phyloP scores from a whole-genome alignment of 805 yeast genomes.

The Pichia thaimueangensis region DNA sequence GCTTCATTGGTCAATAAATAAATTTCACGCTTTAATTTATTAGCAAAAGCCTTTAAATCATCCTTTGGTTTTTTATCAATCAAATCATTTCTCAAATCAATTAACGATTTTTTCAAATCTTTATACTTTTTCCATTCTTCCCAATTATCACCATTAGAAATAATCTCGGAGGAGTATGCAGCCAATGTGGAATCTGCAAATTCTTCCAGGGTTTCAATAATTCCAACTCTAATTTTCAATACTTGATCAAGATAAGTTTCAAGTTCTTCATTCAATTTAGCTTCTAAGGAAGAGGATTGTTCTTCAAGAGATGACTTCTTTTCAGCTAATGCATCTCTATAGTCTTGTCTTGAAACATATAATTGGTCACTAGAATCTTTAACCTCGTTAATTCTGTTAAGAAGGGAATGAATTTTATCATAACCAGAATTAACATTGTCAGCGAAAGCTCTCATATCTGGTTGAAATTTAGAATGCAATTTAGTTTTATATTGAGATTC shows the following conservation, averaged over 20 bases:
- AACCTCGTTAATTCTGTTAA: slow-evolving; percentile 22
- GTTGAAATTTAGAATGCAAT: slow-evolving; percentile 29
- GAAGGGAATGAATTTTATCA: slow-evolving; percentile 22
- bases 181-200: slow-evolving; percentile 62
- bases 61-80: slow-evolving; percentile 30
- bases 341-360: slow-evolving; percentile 40
- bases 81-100: slow-evolving; percentile 49
- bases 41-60: slow-evolving; percentile 26
- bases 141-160: slow-evolving; percentile 40
- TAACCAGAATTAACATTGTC: slow-evolving; percentile 22
- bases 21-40: slow-evolving; percentile 39
- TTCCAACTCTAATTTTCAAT: slow-evolving; percentile 31
- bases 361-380: slow-evolving; percentile 10
- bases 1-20: slow-evolving; percentile 50
- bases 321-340: slow-evolving; percentile 37
- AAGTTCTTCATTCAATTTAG: slow-evolving; percentile 26
- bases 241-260: slow-evolving; percentile 29
- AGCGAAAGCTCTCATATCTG: slow-evolving; percentile 30
- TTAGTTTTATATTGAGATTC: slow-evolving; percentile 24
- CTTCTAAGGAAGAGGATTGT: slow-evolving; percentile 29
- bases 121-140: slow-evolving; percentile 58
- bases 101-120: slow-evolving; percentile 46
- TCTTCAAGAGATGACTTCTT: slow-evolving; percentile 27
- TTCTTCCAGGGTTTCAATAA: slow-evolving; percentile 65
- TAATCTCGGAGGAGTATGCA: slow-evolving; percentile 58